A percentile compares a stretch with the other conserved stretches of the same genome.
phyloP scores from a whole-genome alignment of 345 rosid genomes.

The Gynandropsis gynandra region DNA sequence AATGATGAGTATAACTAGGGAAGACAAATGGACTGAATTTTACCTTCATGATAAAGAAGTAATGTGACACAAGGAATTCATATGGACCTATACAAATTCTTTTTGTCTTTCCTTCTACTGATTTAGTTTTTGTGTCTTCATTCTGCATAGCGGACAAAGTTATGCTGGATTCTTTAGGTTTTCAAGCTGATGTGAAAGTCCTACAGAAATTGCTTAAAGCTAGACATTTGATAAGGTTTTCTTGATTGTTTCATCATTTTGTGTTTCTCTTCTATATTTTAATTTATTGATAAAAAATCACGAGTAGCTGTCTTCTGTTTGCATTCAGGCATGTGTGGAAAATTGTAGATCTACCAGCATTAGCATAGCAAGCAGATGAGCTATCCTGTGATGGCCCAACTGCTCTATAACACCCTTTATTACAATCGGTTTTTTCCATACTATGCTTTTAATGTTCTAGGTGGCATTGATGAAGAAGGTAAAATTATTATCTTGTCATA shows the following conservation, averaged over 20 bases:
- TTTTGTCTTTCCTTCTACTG: neutral
- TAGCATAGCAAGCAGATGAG: conserved; percentile 98
- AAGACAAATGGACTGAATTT: too few species aligned
- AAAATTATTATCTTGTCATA: conserved; percentile 5
- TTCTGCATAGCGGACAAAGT: conserved; percentile 66
- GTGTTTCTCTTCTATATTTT: neutral
- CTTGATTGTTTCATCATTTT: conserved; percentile 1
- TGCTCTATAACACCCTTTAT: conserved; percentile 95
- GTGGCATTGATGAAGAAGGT: conserved; percentile 96
- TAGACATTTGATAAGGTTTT: conserved; percentile 74
- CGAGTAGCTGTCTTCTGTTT: neutral
- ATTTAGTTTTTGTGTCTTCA: conserved; percentile 1
- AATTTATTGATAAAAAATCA: neutral
- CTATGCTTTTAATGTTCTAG: conserved; percentile 87
- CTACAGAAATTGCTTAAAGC: conserved; percentile 77
- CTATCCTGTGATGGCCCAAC: conserved; percentile 93
- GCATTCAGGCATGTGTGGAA: conserved; percentile 3
- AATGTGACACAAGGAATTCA: neutral
- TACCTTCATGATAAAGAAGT: too few species aligned
- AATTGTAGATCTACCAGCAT: conserved; percentile 79
- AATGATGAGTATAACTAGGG: too few species aligned
- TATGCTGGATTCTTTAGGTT: conserved; percentile 90
- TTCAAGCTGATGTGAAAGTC: conserved; percentile 95
- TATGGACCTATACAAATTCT: neutral
- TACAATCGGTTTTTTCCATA: conserved; percentile 97